Evolutionary conservation across 441 rosid species (phyloP).

Genomic region (Theobroma grandiflorum): DNA sequence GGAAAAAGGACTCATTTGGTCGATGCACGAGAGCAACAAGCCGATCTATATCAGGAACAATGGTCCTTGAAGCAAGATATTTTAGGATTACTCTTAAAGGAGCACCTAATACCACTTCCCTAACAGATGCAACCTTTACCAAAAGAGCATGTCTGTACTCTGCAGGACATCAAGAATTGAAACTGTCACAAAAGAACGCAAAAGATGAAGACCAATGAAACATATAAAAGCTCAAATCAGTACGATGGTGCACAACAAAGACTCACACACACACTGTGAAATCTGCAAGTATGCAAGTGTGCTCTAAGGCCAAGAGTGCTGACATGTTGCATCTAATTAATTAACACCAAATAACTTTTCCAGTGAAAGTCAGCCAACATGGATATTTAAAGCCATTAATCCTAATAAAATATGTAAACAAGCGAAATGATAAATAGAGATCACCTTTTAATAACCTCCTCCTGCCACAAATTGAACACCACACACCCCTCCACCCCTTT

Average conservation of each 20-base stretch:
- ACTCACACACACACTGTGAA: not conserved
- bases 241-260: not conserved
- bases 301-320: not conserved
- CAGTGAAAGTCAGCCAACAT: not conserved
- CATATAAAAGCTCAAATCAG: slow-evolving; percentile 2
- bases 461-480: slow-evolving; percentile 6
- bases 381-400: slow-evolving; percentile 1
- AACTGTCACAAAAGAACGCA: slow-evolving; percentile 25
- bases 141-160: slow-evolving; percentile 63
- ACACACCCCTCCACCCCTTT: not conserved
- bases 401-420: slow-evolving; percentile 13
- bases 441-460: not conserved
- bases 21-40: slow-evolving; percentile 92
- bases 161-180: slow-evolving; percentile 44
- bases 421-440: slow-evolving; percentile 11
- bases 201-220: slow-evolving; percentile 12
- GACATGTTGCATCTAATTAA: slow-evolving; percentile 4
- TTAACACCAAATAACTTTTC: not conserved
- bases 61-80: slow-evolving; percentile 78
- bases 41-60: slow-evolving; percentile 60
- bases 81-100: slow-evolving; percentile 76
- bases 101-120: slow-evolving; percentile 94
- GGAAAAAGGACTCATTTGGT: slow-evolving; percentile 90
- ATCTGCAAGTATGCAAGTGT: not conserved
- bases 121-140: slow-evolving; percentile 85